A percentile compares a stretch with the other conserved stretches of the same genome.
Evolutionary conservation across 768 basidiomycete species (phyloP).

Genomic region (Auriscalpium microsporum): DNA sequence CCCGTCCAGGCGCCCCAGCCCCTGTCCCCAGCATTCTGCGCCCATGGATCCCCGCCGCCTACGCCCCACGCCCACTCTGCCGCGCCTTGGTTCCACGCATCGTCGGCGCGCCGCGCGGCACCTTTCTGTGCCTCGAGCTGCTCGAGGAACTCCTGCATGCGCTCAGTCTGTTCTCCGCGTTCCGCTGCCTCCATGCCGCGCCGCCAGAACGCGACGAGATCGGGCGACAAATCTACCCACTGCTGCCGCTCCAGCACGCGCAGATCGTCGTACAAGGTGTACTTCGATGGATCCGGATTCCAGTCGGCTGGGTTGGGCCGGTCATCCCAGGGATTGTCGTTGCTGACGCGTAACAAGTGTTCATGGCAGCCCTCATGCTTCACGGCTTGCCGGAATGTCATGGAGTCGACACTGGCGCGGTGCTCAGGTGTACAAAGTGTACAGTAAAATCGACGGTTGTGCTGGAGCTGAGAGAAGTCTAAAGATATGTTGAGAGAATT

Average conservation of each 20-base stretch:
- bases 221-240: conserved; percentile 12
- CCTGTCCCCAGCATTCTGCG: neutral
- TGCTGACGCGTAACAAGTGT: conserved; percentile 14
- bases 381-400: conserved; percentile 22
- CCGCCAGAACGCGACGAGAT: conserved; percentile 10
- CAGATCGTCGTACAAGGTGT: neutral
- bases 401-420: conserved; percentile 16
- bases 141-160: conserved; percentile 14
- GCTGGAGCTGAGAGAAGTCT: conserved; percentile 18
- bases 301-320: conserved; percentile 1
- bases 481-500: neutral
- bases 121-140: conserved; percentile 6
- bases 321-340: neutral
- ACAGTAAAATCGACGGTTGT: conserved; percentile 24
- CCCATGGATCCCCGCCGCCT: conserved; percentile 4
- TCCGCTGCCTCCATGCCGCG: conserved; percentile 11
- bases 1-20: neutral
- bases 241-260: conserved; percentile 6
- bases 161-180: conserved; percentile 11
- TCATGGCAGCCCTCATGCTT: conserved; percentile 23
- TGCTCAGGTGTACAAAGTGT: conserved; percentile 22
- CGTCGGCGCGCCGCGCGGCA: neutral
- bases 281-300: neutral
- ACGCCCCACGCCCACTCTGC: conserved; percentile 10
- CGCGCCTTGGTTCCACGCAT: neutral